Percentiles rank a stretch among this genome's conserved stretches.
Conservation (phyloP, 768 basidiomycete genomes). For the Tylopilus felleus region DNA sequence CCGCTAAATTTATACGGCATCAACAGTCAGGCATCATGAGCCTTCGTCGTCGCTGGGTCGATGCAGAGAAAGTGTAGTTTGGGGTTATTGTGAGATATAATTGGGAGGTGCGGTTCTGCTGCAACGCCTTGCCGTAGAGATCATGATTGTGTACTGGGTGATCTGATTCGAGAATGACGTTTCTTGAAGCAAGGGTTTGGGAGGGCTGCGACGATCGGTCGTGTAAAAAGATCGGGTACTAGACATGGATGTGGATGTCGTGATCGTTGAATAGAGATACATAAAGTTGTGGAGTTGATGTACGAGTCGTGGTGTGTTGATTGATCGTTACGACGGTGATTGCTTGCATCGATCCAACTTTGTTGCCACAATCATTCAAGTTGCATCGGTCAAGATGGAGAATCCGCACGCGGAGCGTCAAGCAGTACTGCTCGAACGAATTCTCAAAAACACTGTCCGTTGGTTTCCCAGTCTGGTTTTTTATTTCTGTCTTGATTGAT, state of each 20-base stretch:
- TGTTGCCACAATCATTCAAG: conserved; percentile 5
- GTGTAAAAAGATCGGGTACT: background rate
- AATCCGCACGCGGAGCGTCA: conserved; percentile 94
- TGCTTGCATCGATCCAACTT: background rate
- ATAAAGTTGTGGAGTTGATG: no score
- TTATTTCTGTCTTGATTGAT: background rate
- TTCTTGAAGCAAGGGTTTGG: conserved; percentile 12
- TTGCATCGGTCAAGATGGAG: conserved; percentile 69
- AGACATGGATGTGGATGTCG: background rate
- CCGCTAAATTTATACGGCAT: conserved; percentile 19
- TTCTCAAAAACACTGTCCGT: conserved; percentile 84
- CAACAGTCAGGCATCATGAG: conserved; percentile 10
- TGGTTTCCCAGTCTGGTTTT: background rate
- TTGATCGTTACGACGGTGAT: conserved; percentile 1
- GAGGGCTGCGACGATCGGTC: conserved; percentile 12
- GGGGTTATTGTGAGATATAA: background rate
- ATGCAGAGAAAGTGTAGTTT: background rate
- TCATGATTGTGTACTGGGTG: background rate
- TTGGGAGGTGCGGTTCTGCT: conserved; percentile 9
- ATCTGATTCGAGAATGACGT: background rate
- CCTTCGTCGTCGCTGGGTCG: background rate
- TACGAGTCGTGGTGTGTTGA: background rate
- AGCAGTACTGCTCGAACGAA: conserved; percentile 84
- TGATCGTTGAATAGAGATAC: background rate
- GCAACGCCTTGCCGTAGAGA: conserved; percentile 11